Evolutionary conservation across 202 grass and related monocot species (phyloP).

Genomic region (Brachypodium distachyon): DNA sequence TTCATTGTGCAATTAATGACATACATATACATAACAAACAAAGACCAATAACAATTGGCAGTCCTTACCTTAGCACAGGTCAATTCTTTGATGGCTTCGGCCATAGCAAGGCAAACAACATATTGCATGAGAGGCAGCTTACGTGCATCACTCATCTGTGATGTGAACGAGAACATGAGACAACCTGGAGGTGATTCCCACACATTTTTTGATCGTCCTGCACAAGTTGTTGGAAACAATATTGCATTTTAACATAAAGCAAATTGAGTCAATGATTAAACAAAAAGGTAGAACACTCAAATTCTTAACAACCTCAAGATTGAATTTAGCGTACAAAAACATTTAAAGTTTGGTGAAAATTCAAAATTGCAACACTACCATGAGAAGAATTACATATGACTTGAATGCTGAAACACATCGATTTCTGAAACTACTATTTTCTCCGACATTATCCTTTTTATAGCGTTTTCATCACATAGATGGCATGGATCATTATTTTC

Average conservation of each 20-base stretch:
- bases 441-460: neutral
- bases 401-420: neutral
- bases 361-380: neutral
- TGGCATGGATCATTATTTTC: no score
- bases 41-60: no score
- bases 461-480: no score
- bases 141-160: conserved; percentile 64
- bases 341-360: neutral
- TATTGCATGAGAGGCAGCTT: conserved; percentile 84
- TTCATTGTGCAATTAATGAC: neutral
- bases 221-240: neutral
- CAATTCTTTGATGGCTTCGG: conserved; percentile 54
- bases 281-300: neutral
- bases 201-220: conserved; percentile 70
- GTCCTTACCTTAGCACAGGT: conserved; percentile 47
- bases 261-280: neutral
- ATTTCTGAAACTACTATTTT: neutral
- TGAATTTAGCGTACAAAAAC: neutral
- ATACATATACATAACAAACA: neutral
- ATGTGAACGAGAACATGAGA: conserved; percentile 90
- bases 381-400: neutral
- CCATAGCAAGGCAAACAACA: conserved; percentile 66
- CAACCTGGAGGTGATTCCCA: conserved; percentile 92
- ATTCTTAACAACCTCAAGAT: neutral
- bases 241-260: neutral